Conservation (phyloP, 2,329 filamentous ascomycete genomes). For the Penicillium glabrum region DNA sequence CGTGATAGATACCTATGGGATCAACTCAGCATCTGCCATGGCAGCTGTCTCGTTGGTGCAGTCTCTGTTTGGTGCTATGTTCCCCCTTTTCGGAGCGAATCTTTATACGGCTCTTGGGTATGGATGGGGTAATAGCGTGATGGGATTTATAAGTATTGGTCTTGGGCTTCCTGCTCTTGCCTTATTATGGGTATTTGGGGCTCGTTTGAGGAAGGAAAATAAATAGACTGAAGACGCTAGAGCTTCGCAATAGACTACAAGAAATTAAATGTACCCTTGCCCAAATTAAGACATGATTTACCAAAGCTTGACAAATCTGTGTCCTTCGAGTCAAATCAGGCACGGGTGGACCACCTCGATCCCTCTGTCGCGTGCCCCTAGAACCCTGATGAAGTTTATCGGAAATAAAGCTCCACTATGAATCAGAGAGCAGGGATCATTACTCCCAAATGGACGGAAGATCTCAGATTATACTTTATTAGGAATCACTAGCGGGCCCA, state of each 20-base stretch:
- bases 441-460: neutral
- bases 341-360: too few species aligned
- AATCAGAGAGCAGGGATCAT: neutral
- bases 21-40: conserved; percentile 29
- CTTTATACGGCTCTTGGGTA: neutral
- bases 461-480: neutral
- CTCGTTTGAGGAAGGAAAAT: neutral
- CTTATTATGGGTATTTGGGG: neutral
- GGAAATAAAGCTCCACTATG: too few species aligned
- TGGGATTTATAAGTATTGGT: neutral
- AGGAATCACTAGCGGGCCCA: neutral
- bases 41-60: conserved; percentile 24
- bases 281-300: neutral
- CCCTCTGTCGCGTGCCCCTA: too few species aligned
- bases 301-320: neutral
- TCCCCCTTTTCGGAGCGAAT: neutral
- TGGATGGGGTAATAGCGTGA: neutral
- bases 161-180: neutral
- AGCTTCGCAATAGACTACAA: too few species aligned
- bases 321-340: too few species aligned
- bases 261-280: neutral
- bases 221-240: neutral
- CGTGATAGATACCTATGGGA: conserved; percentile 29
- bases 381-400: too few species aligned
- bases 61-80: conserved; percentile 8